A percentile compares a stretch with the other conserved stretches of the same genome.
phyloP scores from a whole-genome alignment of 2,329 filamentous ascomycete species.

The Aureobasidium uvarum region DNA sequence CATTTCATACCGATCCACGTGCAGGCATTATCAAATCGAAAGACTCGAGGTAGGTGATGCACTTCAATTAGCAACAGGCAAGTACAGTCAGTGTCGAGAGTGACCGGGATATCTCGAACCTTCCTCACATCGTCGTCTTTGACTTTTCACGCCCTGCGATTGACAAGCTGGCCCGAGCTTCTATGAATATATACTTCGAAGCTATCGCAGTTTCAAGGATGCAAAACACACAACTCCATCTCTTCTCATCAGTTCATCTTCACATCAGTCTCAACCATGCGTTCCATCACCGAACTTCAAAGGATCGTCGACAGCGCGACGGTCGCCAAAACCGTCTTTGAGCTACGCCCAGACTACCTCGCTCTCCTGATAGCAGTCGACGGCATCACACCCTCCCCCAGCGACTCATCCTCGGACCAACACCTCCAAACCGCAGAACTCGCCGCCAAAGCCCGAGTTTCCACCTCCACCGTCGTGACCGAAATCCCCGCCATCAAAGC shows the following conservation, averaged over 20 bases:
- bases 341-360: slow-evolving; percentile 42
- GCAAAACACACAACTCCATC: neutral
- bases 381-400: slow-evolving; percentile 38
- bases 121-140: neutral
- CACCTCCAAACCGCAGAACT: slow-evolving; percentile 37
- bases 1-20: neutral
- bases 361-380: slow-evolving; percentile 40
- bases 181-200: neutral
- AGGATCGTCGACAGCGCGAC: slow-evolving; percentile 6
- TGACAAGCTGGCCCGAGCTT: slow-evolving; percentile 13
- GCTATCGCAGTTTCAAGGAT: neutral
- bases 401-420: slow-evolving; percentile 37
- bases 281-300: slow-evolving; percentile 9
- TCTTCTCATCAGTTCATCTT: neutral
- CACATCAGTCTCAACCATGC: neutral
- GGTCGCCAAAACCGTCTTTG: slow-evolving; percentile 30
- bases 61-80: neutral
- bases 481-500: slow-evolving; percentile 41
- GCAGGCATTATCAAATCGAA: neutral
- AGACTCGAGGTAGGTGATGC: neutral
- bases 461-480: slow-evolving; percentile 31
- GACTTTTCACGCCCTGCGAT: neutral
- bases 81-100: neutral
- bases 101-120: neutral
- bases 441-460: slow-evolving; percentile 25